Evolutionary conservation across 2,329 filamentous ascomycete genomes (phyloP), one percentile per base, ranked within the genome.

Genomic region (Chrysoporthe austroafricana): DNA sequence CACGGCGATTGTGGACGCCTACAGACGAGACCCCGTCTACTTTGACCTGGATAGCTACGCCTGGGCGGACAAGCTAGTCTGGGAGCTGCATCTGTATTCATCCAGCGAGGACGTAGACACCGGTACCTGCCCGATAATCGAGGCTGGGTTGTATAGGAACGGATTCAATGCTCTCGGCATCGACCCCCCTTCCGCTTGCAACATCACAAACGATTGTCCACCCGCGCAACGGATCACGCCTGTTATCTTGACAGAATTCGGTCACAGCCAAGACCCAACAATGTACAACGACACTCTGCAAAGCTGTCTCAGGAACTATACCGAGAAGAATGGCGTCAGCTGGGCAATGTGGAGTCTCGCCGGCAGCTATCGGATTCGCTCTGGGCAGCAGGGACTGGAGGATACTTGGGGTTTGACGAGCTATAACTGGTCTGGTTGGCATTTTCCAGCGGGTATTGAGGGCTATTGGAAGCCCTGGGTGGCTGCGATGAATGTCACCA

Each of bases 391-490:
- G 73, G 81, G 79, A 3, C 73, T 84, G 7, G 73, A 74, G 5
- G 83, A 85, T 72, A 82, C 80, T 0, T 85, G 83, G 83, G 83
- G 81, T 0, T 69, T 85, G 73, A 80, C 79, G 50, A 84, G 79
- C 66, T 77, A 77, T 16, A 78, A 84, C 64, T 85, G 81, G 81
- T 76, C 75, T 13, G 81, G 78, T 0, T 85, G 83, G 83, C 79
- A 78, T 42, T 81, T 79, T 59, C 76, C 78, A 1, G 77, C 76
- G 52, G 82, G 80, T 1, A 76, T 85, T 42, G 80, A 85, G 70
- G 73, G 78, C 62, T 82, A 80, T 71, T 85, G 82, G 83, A 84
- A 82, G 77, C 83, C 83, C 2, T 85, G 83, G 83, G 78, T 84
- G 2, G 70, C 74, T 71, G 75, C 71, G 11, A 84, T 83, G 81